Evolutionary conservation across 768 basidiomycete species (phyloP), one percentile per base, ranked within the genome.

Genomic region (Epithele typhae): DNA sequence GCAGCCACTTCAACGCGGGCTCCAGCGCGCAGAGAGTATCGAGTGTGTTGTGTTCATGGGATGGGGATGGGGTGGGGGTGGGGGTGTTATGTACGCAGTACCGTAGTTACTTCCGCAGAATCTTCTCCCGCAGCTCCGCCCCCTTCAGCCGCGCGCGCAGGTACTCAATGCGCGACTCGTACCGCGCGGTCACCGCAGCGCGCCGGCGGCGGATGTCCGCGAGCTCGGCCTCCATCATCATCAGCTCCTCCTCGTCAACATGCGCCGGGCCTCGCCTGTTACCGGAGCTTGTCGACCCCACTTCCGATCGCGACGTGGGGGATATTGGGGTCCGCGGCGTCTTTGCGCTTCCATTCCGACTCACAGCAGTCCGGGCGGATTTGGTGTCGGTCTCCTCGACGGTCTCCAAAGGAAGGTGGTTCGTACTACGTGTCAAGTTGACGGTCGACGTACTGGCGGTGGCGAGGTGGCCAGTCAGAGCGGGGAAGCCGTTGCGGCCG

Each of bases 101-200:
- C n/a, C n/a, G n/a, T n/a, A n/a, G n/a, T 30, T 22, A 68, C 45
- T 76, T 82, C 60, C 77, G 79, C 70, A 85, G 54, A 55, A 92
- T 65, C 62, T 88, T 87, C 69, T 92, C 90, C 52, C 85, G 86
- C 58, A 92, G 62, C 67, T 90, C 84, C 1, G 87, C 89, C 17
- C 85, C 84, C 66, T 89, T 90, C 60, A 92, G 61, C 66, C 86
- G 84, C 30, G 89, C 89, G 27, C 84, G 78, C 55, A 92, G 68
- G 60, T 87, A 92, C 52, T 89, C 87, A 59, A 92, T 62, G 38
- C 88, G 80, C 25, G 76, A 76, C 45, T 86, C 82, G 57, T 92
- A 92, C 54, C 87, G 76, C 53, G 68, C 70, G 25, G 74, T 75
- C 24, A 92, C 85, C 57, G 89, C 87, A 45, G 77, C 80, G 30